A percentile compares a stretch with the other conserved stretches of the same genome.
These are phyloP conservation scores for Simplicillium aogashimaense DNA, from an alignment of 2,329 filamentous ascomycete genomes.

Conservation along the genomic window DNA sequence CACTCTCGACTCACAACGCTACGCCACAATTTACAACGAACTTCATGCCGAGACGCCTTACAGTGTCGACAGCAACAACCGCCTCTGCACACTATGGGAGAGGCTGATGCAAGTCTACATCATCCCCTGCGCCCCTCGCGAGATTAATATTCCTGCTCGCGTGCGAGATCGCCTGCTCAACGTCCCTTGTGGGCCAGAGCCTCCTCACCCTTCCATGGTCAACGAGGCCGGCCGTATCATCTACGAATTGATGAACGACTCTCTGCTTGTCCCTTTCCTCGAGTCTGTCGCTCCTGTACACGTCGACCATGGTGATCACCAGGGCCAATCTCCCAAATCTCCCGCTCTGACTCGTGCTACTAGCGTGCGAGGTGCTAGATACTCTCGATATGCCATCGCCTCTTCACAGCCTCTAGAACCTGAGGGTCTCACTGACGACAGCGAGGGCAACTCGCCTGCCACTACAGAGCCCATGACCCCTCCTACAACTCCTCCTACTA, in stretches of 20 bases:
- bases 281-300: slow-evolving; percentile 46
- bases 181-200: slow-evolving; percentile 41
- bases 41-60: slow-evolving; percentile 26
- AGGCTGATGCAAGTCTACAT: slow-evolving; percentile 88
- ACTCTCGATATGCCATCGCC: slow-evolving; percentile 17
- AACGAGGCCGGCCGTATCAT: slow-evolving; percentile 80
- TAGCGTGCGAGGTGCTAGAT: slow-evolving; percentile 25
- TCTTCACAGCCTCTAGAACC: slow-evolving; percentile 36
- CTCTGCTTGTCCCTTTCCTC: slow-evolving; percentile 83
- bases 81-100: slow-evolving; percentile 75
- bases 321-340: slow-evolving; percentile 34
- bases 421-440: slow-evolving; percentile 54
- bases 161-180: slow-evolving; percentile 74
- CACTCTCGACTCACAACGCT: slow-evolving; percentile 85
- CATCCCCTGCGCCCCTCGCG: slow-evolving; percentile 69
- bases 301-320: slow-evolving; percentile 25
- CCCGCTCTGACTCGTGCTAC: slow-evolving; percentile 24
- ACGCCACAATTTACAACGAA: slow-evolving; percentile 50
- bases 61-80: slow-evolving; percentile 40
- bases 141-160: slow-evolving; percentile 81
- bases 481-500: slow-evolving; percentile 59
- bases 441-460: slow-evolving; percentile 46
- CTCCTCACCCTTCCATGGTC: slow-evolving; percentile 64
- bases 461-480: slow-evolving; percentile 60
- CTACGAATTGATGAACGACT: slow-evolving; percentile 96